These are phyloP conservation scores for Saccharomyces hybrid DNA, from an alignment of 1,139 yeast genomes.

Conservation along the genomic window DNA sequence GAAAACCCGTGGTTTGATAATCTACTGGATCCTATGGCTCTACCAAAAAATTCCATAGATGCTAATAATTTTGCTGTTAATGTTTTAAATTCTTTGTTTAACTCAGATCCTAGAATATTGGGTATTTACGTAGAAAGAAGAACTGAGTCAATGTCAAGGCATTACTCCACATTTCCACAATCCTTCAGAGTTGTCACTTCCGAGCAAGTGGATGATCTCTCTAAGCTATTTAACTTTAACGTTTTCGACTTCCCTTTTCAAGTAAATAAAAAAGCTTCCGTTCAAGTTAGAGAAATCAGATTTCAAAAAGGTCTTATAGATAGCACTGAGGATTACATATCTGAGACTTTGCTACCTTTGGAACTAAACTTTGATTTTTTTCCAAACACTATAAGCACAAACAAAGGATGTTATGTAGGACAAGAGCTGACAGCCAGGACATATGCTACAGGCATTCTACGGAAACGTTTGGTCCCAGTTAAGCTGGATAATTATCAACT, in stretches of 20 bases:
- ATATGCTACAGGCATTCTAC: constrained; percentile 68
- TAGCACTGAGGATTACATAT: constrained; percentile 39
- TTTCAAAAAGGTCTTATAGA: constrained; percentile 61
- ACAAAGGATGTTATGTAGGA: constrained; percentile 94
- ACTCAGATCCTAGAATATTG: constrained; percentile 18
- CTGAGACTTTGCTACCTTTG: constrained; percentile 60
- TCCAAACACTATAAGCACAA: constrained; percentile 69
- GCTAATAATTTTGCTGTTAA: constrained; percentile 36
- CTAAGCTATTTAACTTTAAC: constrained; percentile 28
- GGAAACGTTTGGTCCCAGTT: constrained; percentile 76
- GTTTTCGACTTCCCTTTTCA: constrained; percentile 25
- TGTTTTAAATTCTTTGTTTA: constrained; percentile 30
- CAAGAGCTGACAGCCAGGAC: constrained; percentile 92
- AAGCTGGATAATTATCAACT: constrained; percentile 33
- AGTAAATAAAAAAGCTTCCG: constrained; percentile 18
- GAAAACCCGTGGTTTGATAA: constrained; percentile 28
- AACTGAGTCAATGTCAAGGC: constrained; percentile 13
- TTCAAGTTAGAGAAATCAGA: constrained; percentile 41
- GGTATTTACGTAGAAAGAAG: constrained; percentile 36
- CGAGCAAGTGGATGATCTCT: constrained; percentile 26
- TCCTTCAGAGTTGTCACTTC: constrained; percentile 58
- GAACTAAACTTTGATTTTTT: constrained; percentile 72
- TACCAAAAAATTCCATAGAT: constrained; percentile 32
- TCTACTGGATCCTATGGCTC: constrained; percentile 22
- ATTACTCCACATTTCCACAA: constrained; percentile 56